phyloP scores from a whole-genome alignment of 257 asterid species.

The Prunella vulgaris region DNA sequence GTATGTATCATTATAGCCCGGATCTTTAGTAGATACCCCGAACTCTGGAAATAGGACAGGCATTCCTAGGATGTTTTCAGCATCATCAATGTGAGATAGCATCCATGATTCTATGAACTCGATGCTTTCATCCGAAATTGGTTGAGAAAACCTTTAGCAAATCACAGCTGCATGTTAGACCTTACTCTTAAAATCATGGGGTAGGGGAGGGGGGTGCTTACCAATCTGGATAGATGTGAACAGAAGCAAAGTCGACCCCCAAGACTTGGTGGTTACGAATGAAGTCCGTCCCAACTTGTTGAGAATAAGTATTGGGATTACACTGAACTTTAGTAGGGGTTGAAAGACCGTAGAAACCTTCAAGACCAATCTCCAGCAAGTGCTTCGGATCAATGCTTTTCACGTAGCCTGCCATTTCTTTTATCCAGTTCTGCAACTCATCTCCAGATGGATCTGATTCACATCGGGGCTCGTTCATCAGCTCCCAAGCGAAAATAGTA shows the following conservation, averaged over 20 bases:
- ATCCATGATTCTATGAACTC: conserved; percentile 77
- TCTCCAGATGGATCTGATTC: conserved; percentile 86
- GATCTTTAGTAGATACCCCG: conserved; percentile 63
- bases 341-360: conserved; percentile 92
- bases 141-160: conserved; percentile 52
- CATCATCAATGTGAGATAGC: conserved; percentile 74
- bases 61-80: conserved; percentile 60
- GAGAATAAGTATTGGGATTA: conserved; percentile 59
- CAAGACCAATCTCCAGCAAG: conserved; percentile 71
- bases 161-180: neutral
- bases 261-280: conserved; percentile 81
- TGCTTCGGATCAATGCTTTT: conserved; percentile 89
- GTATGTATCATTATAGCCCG: conserved; percentile 51
- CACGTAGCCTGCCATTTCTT: conserved; percentile 65
- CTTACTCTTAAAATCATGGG: neutral
- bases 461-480: conserved; percentile 90
- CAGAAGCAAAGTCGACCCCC: conserved; percentile 87
- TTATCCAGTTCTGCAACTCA: conserved; percentile 73
- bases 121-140: conserved; percentile 46
- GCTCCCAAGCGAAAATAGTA: conserved; percentile 89
- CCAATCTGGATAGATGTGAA: conserved; percentile 83
- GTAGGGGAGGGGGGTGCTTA: conserved; percentile 20
- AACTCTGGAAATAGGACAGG: conserved; percentile 69
- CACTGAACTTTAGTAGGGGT: conserved; percentile 56
- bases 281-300: conserved; percentile 79